Evolutionary conservation across 495 filamentous ascomycete genomes (phyloP).

Genomic region (Xylaria intraflava): DNA sequence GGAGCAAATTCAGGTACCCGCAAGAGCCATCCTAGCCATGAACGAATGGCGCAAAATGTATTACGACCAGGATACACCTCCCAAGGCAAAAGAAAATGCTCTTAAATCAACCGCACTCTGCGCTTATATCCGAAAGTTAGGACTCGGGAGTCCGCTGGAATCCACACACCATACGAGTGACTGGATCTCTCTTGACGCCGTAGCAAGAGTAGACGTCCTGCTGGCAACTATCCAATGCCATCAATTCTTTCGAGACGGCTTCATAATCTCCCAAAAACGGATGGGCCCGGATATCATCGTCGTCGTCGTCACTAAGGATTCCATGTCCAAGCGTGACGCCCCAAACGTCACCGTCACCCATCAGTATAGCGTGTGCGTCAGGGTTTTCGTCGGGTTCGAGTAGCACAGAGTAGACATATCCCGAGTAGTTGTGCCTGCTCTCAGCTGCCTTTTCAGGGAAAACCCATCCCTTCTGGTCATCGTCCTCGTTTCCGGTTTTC

Average conservation of each 20-base stretch:
- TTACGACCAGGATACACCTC: no score
- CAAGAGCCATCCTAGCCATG: no score
- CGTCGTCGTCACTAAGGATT: conserved; percentile 22
- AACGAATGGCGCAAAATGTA: no score
- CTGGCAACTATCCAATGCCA: conserved; percentile 15
- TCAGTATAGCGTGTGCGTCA: conserved; percentile 34
- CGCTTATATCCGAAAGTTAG: not conserved
- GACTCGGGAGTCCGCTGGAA: no score
- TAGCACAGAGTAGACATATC: conserved; percentile 37
- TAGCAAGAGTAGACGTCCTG: conserved; percentile 30
- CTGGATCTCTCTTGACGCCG: conserved; percentile 27
- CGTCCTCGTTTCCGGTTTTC: not conserved
- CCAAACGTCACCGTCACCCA: conserved; percentile 35
- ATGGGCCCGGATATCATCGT: conserved; percentile 33
- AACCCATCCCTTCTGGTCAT: conserved; percentile 17
- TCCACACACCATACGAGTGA: conserved; percentile 34
- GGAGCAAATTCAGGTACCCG: no score
- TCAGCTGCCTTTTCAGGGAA: conserved; percentile 29
- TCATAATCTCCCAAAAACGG: conserved; percentile 37
- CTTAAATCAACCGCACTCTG: not conserved
- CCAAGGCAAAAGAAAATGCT: no score
- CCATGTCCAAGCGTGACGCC: conserved; percentile 42
- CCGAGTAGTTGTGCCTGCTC: conserved; percentile 24
- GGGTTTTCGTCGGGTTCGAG: conserved; percentile 29
- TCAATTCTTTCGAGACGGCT: conserved; percentile 24